A percentile compares a stretch with the other conserved stretches of the same genome.
Evolutionary conservation across 1,284 basidiomycete genomes (phyloP).

Genomic region (Dichomitus squalens): DNA sequence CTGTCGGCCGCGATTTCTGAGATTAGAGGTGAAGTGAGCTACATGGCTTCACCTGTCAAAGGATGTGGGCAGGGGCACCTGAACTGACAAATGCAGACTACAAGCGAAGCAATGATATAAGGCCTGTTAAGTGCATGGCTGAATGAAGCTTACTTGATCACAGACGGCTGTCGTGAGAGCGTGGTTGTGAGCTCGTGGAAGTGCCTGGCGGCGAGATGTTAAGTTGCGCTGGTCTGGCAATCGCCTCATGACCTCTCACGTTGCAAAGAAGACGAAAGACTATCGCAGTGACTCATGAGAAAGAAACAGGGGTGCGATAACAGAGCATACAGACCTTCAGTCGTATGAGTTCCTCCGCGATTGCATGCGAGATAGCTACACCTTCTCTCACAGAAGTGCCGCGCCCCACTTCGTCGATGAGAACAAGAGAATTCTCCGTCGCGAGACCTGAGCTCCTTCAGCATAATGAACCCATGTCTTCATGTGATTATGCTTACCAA

Average conservation of each 20-base stretch:
- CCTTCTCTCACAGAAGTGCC: slow-evolving; percentile 90
- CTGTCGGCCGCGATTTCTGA: slow-evolving; percentile 55
- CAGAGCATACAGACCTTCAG: slow-evolving; percentile 53
- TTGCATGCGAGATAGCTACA: slow-evolving; percentile 88
- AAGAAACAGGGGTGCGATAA: not conserved
- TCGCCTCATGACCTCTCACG: slow-evolving; percentile 45
- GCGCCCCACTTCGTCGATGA: slow-evolving; percentile 91
- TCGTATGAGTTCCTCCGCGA: slow-evolving; percentile 84
- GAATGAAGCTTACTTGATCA: slow-evolving; percentile 62
- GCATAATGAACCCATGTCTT: too few species aligned
- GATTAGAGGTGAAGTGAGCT: not conserved
- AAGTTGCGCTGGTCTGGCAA: not conserved
- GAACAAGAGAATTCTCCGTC: slow-evolving; percentile 69
- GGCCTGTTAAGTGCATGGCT: not conserved
- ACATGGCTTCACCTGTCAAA: too few species aligned
- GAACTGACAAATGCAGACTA: slow-evolving; percentile 82
- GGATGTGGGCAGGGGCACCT: slow-evolving; percentile 31
- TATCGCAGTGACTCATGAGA: slow-evolving; percentile 32
- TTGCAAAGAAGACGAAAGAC: slow-evolving; percentile 89
- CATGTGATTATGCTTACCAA: slow-evolving; percentile 48
- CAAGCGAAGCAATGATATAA: not conserved
- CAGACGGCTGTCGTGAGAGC: slow-evolving; percentile 69
- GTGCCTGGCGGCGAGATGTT: slow-evolving; percentile 48
- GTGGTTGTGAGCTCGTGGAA: slow-evolving; percentile 71
- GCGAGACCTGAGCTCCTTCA: slow-evolving; percentile 60